Evolutionary conservation across 495 filamentous ascomycete species (phyloP), one percentile per base, ranked within the genome.

Genomic region (Tetracladium setigerum): DNA sequence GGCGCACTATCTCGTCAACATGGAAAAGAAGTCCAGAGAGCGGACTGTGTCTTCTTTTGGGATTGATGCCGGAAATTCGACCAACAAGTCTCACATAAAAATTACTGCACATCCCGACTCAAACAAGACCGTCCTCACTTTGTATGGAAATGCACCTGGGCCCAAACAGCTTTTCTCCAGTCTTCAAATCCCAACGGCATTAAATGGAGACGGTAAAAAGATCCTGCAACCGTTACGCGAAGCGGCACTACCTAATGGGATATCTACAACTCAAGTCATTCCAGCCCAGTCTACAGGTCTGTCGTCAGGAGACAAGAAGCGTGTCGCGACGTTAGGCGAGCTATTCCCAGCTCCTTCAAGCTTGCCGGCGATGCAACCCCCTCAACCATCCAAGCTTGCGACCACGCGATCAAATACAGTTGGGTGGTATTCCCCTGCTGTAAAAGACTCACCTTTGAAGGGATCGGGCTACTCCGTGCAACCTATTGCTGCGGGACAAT

Each of bases 111-210:
- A 41, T 38, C 45, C 50, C 13, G 50, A 67, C 13, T 65, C 69
- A 31, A 74, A 73, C 30, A 76, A 76, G 37, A 62, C 77, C 18
- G 82, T 87, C 1, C 65, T 95, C 50, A 88, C 84, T 0, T 67
- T 92, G 1, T 83, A 78, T 44, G 82, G 81, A 30, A 81, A 81
- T 40, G 81, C 81, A n/a, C 74, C 78, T 24, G 79, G 77, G 30
- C 71, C 82, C 12, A 84, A 81, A 54, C 87, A 91, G 44, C 70
- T 95, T 13, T 95, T 89, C 62, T 89, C 89, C 12, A 94, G 89
- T 63, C 65, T 89, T 19, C 83, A 84, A 52, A 71, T 74, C 41
- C 67, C 68, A 14, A 65, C 70, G n/a, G 62, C 69, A 37, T 58
- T 66, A 19, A 56, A 67, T 13, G 63, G 64, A 30, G 52, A 54